These are phyloP conservation scores for Fusarium nelsonii DNA, from an alignment of 2,329 filamentous ascomycete genomes.

Conservation along the genomic window DNA sequence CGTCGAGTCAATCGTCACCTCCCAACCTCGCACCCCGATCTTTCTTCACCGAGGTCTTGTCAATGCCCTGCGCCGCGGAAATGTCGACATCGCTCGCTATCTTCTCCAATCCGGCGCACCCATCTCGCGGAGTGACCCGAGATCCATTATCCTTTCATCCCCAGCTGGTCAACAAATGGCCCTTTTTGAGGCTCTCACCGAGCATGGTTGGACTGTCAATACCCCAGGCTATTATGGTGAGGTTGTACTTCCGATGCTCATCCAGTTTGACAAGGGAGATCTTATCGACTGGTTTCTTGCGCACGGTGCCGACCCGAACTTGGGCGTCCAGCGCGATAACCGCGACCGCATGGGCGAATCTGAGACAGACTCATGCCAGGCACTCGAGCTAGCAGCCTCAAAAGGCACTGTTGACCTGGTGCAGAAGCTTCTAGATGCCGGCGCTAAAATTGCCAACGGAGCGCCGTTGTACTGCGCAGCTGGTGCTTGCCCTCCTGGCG, in stretches of 20 bases:
- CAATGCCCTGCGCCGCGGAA: slow-evolving; percentile 16
- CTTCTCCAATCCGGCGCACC: slow-evolving; percentile 31
- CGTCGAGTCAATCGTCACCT: slow-evolving; percentile 4
- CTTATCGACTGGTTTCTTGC: slow-evolving; percentile 41
- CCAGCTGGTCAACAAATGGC: slow-evolving; percentile 6
- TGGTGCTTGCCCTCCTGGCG: slow-evolving; percentile 2
- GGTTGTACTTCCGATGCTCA: slow-evolving; percentile 21
- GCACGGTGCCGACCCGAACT: slow-evolving; percentile 38
- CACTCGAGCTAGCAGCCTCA: slow-evolving; percentile 27
- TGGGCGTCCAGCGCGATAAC: slow-evolving; percentile 25
- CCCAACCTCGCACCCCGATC: slow-evolving; percentile 7
- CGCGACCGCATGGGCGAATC: slow-evolving; percentile 26
- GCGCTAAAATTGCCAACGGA: slow-evolving; percentile 29
- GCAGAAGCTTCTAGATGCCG: slow-evolving; percentile 29
- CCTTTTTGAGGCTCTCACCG: slow-evolving; percentile 23
- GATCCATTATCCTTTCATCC: slow-evolving; percentile 7
- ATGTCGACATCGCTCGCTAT: slow-evolving; percentile 13
- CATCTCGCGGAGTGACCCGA: slow-evolving; percentile 19
- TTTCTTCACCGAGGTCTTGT: slow-evolving; percentile 8
- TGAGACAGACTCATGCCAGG: slow-evolving; percentile 23
- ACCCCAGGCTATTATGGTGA: slow-evolving; percentile 27
- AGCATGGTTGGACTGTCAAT: slow-evolving; percentile 36
- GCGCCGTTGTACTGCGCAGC: slow-evolving; percentile 37
- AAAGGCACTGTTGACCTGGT: slow-evolving; percentile 11
- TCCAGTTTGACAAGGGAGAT: not conserved